A percentile compares a stretch with the other conserved stretches of the same genome.
Evolutionary conservation across 2,329 filamentous ascomycete genomes (phyloP).

Genomic region (Aspergillus flavus): DNA sequence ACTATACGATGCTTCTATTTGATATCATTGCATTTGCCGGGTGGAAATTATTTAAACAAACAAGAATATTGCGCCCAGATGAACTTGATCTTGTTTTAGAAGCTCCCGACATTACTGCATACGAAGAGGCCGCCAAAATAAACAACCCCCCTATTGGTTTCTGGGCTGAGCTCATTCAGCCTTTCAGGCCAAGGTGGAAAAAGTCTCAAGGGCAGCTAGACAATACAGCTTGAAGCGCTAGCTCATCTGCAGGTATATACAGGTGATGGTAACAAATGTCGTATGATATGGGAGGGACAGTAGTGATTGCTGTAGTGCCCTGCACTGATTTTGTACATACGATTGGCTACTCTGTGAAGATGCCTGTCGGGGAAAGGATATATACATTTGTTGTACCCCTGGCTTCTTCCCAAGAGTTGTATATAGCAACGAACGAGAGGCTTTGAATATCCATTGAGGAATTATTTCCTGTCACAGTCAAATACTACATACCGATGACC

Average conservation of each 20-base stretch:
- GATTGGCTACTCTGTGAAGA: too few relatives aligned
- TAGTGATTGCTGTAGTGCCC: too few relatives aligned
- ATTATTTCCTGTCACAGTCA: too few relatives aligned
- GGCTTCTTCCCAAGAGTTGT: too few relatives aligned
- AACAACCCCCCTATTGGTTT: conserved; percentile 16
- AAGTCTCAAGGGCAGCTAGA: neutral
- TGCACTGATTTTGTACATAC: too few relatives aligned
- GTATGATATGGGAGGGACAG: neutral
- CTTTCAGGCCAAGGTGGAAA: neutral
- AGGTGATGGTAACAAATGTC: too few relatives aligned
- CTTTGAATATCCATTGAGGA: too few relatives aligned
- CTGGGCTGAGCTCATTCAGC: conserved; percentile 14
- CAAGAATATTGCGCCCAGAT: conserved; percentile 1
- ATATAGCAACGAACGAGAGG: too few relatives aligned
- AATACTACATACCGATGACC: too few relatives aligned
- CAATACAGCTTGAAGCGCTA: neutral
- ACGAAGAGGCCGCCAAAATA: conserved; percentile 15
- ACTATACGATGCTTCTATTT: conserved; percentile 66
- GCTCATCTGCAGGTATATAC: neutral
- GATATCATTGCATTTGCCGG: conserved; percentile 66
- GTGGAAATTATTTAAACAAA: conserved; percentile 57
- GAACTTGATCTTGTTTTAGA: conserved; percentile 18
- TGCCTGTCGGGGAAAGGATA: too few relatives aligned
- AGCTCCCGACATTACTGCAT: conserved; percentile 14
- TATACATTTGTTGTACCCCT: too few relatives aligned